These are phyloP conservation scores for Thelonectria rubi DNA, from an alignment of 2,329 filamentous ascomycete genomes.

Conservation along the genomic window DNA sequence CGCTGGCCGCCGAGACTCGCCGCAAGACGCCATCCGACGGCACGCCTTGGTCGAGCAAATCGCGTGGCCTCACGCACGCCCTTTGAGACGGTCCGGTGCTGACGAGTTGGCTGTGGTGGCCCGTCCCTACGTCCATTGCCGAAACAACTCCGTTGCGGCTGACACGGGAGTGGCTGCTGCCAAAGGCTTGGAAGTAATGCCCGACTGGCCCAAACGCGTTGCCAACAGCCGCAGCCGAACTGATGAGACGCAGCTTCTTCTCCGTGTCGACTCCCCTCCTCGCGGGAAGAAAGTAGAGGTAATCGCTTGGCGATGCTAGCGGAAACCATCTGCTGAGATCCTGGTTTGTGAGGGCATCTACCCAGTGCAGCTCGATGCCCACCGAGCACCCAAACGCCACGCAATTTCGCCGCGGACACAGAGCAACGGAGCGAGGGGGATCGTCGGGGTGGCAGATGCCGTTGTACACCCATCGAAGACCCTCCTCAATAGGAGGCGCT, in stretches of 20 bases:
- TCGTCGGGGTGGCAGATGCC: slow-evolving; percentile 69
- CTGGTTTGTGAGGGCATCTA: slow-evolving; percentile 56
- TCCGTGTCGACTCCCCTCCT: slow-evolving; percentile 58
- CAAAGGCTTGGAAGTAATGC: slow-evolving; percentile 36
- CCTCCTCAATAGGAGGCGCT: slow-evolving; percentile 45
- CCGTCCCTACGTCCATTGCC: slow-evolving; percentile 26
- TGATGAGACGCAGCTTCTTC: slow-evolving; percentile 69
- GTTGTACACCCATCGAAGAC: slow-evolving; percentile 47
- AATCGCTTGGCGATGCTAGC: slow-evolving; percentile 62
- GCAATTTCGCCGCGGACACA: slow-evolving; percentile 71
- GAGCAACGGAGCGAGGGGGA: slow-evolving; percentile 70
- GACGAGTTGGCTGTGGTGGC: slow-evolving; percentile 26
- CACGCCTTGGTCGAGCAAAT: slow-evolving; percentile 27
- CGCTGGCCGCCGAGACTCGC: slow-evolving; percentile 53
- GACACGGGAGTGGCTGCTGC: slow-evolving; percentile 33
- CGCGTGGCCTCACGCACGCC: slow-evolving; percentile 26
- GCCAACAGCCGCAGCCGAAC: slow-evolving; percentile 59
- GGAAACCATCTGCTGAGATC: slow-evolving; percentile 65
- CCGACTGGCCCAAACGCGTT: slow-evolving; percentile 34
- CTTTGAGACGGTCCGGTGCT: slow-evolving; percentile 27
- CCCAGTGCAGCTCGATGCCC: slow-evolving; percentile 71
- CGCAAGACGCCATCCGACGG: slow-evolving; percentile 25
- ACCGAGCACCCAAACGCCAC: slow-evolving; percentile 71
- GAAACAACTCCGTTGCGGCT: slow-evolving; percentile 35
- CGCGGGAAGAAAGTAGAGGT: slow-evolving; percentile 68